Percentiles rank a stretch among this genome's conserved stretches.
Conservation (phyloP, 1,284 basidiomycete genomes). For the Inonotus hispidus region DNA sequence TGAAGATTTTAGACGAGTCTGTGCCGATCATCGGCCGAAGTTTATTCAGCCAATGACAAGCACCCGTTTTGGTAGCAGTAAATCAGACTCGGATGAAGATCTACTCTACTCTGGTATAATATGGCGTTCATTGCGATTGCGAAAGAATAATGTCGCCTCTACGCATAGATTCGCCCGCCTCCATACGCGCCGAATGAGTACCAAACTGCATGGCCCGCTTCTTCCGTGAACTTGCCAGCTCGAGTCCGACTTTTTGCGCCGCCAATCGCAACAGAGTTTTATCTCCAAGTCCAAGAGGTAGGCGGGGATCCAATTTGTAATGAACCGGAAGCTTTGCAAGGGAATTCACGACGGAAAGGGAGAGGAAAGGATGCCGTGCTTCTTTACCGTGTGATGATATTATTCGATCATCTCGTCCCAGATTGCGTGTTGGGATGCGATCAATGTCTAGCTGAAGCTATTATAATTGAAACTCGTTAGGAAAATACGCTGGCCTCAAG, state of each 20-base stretch:
- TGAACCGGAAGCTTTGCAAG: slow-evolving; percentile 73
- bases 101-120: too few species aligned
- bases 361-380: slow-evolving; percentile 86
- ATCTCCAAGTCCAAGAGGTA: slow-evolving; percentile 73
- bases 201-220: slow-evolving; percentile 99
- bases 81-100: background rate
- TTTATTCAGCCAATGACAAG: slow-evolving; percentile 6
- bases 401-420: slow-evolving; percentile 92
- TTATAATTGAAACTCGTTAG: slow-evolving; percentile 1
- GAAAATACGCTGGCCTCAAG: background rate
- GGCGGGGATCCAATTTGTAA: slow-evolving; percentile 71
- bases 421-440: slow-evolving; percentile 83
- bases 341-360: slow-evolving; percentile 70
- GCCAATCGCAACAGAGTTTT: slow-evolving; percentile 80
- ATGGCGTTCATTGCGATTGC: too few species aligned
- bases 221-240: slow-evolving; percentile 63
- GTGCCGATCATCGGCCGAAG: slow-evolving; percentile 7
- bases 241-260: slow-evolving; percentile 61
- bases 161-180: slow-evolving; percentile 33
- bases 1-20: slow-evolving; percentile 1
- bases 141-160: slow-evolving; percentile 12
- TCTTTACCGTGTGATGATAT: slow-evolving; percentile 88
- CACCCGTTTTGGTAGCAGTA: background rate
- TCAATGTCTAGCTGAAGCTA: slow-evolving; percentile 91
- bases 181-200: slow-evolving; percentile 87